Percentiles rank a stretch among this genome's conserved stretches.
Conservation (phyloP, 2,329 filamentous ascomycete genomes). For the Geosmithia flava region DNA sequence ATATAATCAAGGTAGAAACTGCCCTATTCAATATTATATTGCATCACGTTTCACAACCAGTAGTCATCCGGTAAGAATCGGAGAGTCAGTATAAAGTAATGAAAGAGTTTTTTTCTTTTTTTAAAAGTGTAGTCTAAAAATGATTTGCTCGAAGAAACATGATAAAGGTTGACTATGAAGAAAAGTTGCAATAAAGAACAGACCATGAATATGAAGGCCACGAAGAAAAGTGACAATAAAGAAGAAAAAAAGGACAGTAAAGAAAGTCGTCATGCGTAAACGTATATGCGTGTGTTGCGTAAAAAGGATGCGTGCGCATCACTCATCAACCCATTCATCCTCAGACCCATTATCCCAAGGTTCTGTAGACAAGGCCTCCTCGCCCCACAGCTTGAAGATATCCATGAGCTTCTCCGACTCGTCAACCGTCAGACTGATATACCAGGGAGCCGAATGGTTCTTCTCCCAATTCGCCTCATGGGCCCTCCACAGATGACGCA, state of each 20-base stretch:
- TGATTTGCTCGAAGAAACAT: too few relatives aligned
- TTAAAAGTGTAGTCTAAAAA: too few relatives aligned
- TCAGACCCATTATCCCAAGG: background rate
- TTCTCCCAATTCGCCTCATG: background rate
- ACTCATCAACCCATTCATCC: background rate
- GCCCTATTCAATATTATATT: too few relatives aligned
- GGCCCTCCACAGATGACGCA: background rate
- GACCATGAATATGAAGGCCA: too few relatives aligned
- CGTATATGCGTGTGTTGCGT: too few relatives aligned
- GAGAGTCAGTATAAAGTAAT: too few relatives aligned
- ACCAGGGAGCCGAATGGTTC: background rate
- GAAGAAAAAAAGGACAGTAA: background rate
- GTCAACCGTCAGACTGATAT: background rate
- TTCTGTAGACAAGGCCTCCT: background rate
- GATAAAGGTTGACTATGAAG: too few relatives aligned
- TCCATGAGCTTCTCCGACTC: background rate
- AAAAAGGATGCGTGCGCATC: background rate
- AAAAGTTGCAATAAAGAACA: too few relatives aligned
- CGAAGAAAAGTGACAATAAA: conserved; percentile 4
- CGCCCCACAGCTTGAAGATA: background rate
- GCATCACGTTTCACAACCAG: too few relatives aligned
- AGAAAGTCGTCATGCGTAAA: background rate
- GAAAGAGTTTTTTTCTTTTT: too few relatives aligned
- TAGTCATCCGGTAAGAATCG: too few relatives aligned
- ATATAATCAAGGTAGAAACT: too few relatives aligned